phyloP scores from a whole-genome alignment of 768 basidiomycete species.

The Calvatia gigantea region DNA sequence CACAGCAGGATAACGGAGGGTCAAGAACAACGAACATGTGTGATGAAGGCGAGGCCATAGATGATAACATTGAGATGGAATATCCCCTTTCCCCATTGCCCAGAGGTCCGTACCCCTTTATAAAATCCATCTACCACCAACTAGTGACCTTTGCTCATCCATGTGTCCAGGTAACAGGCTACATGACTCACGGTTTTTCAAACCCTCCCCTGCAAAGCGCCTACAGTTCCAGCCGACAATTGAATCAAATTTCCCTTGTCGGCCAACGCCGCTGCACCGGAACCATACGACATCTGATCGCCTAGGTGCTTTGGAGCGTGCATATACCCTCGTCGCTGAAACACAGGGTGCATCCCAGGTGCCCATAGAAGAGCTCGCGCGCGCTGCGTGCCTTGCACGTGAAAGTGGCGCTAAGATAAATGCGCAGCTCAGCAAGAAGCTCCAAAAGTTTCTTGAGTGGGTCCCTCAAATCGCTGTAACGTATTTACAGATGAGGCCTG shows the following conservation, averaged over 20 bases:
- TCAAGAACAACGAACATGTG: not conserved
- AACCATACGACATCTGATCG: slow-evolving; percentile 37
- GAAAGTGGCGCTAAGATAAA: slow-evolving; percentile 43
- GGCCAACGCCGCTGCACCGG: slow-evolving; percentile 26
- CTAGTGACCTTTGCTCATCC: not conserved
- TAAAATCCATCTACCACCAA: too few species aligned
- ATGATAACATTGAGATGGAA: slow-evolving; percentile 8
- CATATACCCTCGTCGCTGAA: slow-evolving; percentile 37
- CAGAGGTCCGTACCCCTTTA: not conserved
- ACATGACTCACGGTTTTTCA: not conserved
- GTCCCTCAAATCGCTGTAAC: too few species aligned
- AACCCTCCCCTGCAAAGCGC: not conserved
- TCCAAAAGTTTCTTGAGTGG: too few species aligned
- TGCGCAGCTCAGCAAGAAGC: slow-evolving; percentile 39
- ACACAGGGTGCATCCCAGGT: slow-evolving; percentile 43
- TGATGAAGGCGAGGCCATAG: not conserved
- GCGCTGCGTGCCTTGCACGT: slow-evolving; percentile 41
- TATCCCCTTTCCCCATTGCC: not conserved
- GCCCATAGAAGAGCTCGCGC: slow-evolving; percentile 44
- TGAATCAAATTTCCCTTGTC: slow-evolving; percentile 7
- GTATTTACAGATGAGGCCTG: too few species aligned
- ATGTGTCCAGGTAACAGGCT: not conserved
- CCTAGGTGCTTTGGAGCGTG: slow-evolving; percentile 40
- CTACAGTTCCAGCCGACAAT: slow-evolving; percentile 6
- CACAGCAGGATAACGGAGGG: not conserved